Percentiles rank a stretch among this genome's conserved stretches.
phyloP scores from a whole-genome alignment of 2,329 filamentous ascomycete species.

The Geosmithia flava region DNA sequence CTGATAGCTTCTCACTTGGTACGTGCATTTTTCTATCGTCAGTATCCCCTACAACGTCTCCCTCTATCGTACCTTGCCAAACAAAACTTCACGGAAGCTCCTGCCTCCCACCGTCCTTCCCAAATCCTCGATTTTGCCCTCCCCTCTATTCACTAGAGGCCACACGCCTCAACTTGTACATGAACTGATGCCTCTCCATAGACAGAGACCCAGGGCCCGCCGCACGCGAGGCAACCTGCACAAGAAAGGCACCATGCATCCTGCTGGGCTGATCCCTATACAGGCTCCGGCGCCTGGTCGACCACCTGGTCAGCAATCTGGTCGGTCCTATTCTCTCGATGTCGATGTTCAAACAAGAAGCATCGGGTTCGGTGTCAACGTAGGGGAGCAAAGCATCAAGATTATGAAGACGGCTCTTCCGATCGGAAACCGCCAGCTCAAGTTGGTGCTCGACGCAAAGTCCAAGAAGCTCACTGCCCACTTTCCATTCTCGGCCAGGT shows the following conservation, averaged over 20 bases:
- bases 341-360: neutral
- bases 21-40: neutral
- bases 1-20: too few relatives aligned
- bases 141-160: too few relatives aligned
- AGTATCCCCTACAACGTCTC: neutral
- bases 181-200: neutral
- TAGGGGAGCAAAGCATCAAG: slow-evolving; percentile 42
- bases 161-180: neutral
- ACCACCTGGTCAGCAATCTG: neutral
- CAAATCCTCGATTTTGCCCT: neutral
- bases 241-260: slow-evolving; percentile 1
- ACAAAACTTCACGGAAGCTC: neutral
- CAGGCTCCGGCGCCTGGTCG: slow-evolving; percentile 8
- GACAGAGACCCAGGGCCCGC: neutral
- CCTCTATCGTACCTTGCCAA: neutral
- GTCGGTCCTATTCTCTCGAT: neutral
- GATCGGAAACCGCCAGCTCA: slow-evolving; percentile 6
- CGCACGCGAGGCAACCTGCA: too few relatives aligned
- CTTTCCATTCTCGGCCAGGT: slow-evolving; percentile 13
- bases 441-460: slow-evolving; percentile 17
- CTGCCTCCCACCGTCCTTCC: neutral
- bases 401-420: slow-evolving; percentile 34
- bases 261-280: slow-evolving; percentile 3
- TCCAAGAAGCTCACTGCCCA: slow-evolving; percentile 14
- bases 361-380: slow-evolving; percentile 51